Evolutionary conservation across 1,139 yeast genomes (phyloP).

Genomic region (Nakaseomyces bracarensis): DNA sequence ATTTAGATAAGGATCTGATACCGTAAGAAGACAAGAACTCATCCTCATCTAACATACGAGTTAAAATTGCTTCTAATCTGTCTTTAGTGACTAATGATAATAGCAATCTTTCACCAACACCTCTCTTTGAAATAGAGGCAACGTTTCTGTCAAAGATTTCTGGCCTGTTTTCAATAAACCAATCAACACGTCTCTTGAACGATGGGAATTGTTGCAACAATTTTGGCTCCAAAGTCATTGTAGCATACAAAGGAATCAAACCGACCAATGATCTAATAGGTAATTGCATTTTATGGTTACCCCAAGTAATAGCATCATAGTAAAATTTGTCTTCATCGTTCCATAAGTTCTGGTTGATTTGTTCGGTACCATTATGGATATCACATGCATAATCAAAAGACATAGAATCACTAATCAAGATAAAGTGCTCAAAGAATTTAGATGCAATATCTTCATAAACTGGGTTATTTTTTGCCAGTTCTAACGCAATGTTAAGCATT

Average conservation of each 20-base stretch:
- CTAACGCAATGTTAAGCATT: slow-evolving; percentile 90
- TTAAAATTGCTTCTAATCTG: slow-evolving; percentile 65
- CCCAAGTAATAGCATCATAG: slow-evolving; percentile 86
- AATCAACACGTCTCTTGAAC: slow-evolving; percentile 74
- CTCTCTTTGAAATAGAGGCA: slow-evolving; percentile 79
- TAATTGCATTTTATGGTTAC: slow-evolving; percentile 57
- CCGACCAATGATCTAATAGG: slow-evolving; percentile 92
- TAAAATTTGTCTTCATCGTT: slow-evolving; percentile 84
- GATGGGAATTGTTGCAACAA: slow-evolving; percentile 71
- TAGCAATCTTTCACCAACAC: slow-evolving; percentile 78
- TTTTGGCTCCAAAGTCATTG: slow-evolving; percentile 84
- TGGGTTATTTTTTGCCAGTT: slow-evolving; percentile 75
- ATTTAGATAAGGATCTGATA: slow-evolving; percentile 81
- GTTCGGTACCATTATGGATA: slow-evolving; percentile 29
- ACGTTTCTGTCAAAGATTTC: slow-evolving; percentile 78
- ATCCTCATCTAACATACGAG: slow-evolving; percentile 77
- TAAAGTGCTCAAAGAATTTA: slow-evolving; percentile 88
- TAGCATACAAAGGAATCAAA: slow-evolving; percentile 85
- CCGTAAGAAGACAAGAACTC: slow-evolving; percentile 87
- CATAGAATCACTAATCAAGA: slow-evolving; percentile 93
- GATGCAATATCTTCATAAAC: slow-evolving; percentile 94
- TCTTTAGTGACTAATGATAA: slow-evolving; percentile 79
- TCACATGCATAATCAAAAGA: slow-evolving; percentile 43
- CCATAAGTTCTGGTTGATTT: slow-evolving; percentile 69
- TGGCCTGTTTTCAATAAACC: slow-evolving; percentile 73